Conservation (phyloP, 164 flowering plant genomes). For the Liquidambar formosana region DNA sequence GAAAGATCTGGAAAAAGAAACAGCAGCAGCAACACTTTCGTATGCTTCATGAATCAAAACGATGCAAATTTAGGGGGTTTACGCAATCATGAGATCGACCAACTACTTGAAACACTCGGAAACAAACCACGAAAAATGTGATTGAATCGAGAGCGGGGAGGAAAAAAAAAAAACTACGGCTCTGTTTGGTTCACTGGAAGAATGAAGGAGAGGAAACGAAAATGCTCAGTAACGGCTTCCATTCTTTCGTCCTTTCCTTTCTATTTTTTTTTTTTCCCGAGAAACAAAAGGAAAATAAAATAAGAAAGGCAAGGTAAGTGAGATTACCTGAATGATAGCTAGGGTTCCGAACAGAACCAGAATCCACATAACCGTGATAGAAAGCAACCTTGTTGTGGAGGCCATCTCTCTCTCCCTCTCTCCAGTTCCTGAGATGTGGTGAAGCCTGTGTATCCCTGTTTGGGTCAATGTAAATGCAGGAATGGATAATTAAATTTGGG, state of each 20-base stretch:
- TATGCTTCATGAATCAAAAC: neutral
- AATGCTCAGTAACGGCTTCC: neutral
- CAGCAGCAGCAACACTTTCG: neutral
- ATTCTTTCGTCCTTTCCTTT: neutral
- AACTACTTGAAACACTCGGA: neutral
- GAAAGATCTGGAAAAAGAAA: conserved; percentile 4
- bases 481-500: no score
- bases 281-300: neutral
- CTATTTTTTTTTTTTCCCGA: neutral
- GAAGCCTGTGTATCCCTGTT: no score
- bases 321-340: conserved; percentile 43
- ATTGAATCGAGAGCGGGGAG: neutral
- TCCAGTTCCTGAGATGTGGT: no score
- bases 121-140: neutral
- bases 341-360: conserved; percentile 44
- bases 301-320: neutral
- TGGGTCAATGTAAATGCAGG: no score
- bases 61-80: neutral
- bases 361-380: conserved; percentile 37
- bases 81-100: neutral
- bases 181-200: neutral
- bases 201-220: neutral
- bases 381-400: conserved; percentile 25
- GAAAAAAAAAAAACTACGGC: neutral
- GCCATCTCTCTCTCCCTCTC: conserved; percentile 16